Conservation (phyloP, 257 asterid genomes). For the Gentiana dahurica region DNA sequence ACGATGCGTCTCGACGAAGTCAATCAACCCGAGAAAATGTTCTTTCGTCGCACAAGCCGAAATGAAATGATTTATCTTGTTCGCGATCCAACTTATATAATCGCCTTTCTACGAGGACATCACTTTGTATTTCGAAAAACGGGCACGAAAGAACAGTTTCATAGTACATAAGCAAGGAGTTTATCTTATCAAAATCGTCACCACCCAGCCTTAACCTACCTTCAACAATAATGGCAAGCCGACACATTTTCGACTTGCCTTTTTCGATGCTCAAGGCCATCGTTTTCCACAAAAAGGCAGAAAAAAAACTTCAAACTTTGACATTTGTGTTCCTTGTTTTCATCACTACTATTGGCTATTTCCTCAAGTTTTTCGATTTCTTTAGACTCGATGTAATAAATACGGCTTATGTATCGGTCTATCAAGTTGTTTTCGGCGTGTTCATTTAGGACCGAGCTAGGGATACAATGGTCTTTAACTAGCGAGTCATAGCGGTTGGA, state of each 20-base stretch:
- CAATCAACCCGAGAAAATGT: conserved; percentile 61
- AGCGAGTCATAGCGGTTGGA: conserved; percentile 26
- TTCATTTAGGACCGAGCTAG: conserved; percentile 12
- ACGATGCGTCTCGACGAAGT: conserved; percentile 71
- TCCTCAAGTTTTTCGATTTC: conserved; percentile 28
- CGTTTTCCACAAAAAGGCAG: conserved; percentile 61
- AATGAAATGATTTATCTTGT: no score
- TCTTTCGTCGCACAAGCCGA: conserved; percentile 19
- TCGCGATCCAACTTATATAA: no score
- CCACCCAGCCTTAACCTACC: conserved; percentile 39
- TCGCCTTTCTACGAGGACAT: no score
- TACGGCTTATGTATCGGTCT: conserved; percentile 31
- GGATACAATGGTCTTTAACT: conserved; percentile 26
- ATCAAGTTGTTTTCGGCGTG: neutral
- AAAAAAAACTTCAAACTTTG: conserved; percentile 50
- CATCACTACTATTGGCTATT: conserved; percentile 18
- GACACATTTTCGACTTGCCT: conserved; percentile 11
- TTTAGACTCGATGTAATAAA: conserved; percentile 37
- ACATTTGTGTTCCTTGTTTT: conserved; percentile 7
- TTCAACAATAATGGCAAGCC: conserved; percentile 57
- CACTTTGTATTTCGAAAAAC: no score
- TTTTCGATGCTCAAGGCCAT: conserved; percentile 16
- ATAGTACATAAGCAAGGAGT: conserved; percentile 21
- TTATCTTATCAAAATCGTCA: conserved; percentile 12
- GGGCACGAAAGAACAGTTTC: conserved; percentile 36